Evolutionary conservation across 495 filamentous ascomycete genomes (phyloP).

Genomic region (Pyronema domesticum): DNA sequence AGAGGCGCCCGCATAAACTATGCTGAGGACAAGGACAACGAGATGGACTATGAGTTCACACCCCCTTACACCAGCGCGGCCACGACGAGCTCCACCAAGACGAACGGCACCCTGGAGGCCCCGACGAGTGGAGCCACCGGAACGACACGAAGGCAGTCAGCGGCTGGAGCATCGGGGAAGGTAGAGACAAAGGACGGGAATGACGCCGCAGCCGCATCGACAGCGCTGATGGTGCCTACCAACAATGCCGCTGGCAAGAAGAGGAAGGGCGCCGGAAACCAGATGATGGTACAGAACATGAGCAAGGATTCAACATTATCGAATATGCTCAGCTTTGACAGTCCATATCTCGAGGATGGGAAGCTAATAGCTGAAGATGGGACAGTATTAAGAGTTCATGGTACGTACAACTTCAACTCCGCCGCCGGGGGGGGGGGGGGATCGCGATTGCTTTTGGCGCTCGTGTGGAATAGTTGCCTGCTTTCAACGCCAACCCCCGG

Average conservation of each 20-base stretch:
- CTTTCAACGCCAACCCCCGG: slow-evolving; percentile 1
- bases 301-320: slow-evolving; percentile 26
- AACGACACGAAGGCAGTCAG: slow-evolving; percentile 25
- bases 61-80: slow-evolving; percentile 28
- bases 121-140: slow-evolving; percentile 27
- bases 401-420: slow-evolving; percentile 36
- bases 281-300: slow-evolving; percentile 11
- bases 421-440: not conserved
- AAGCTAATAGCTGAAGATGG: slow-evolving; percentile 82
- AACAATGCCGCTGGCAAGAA: slow-evolving; percentile 27
- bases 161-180: slow-evolving; percentile 26
- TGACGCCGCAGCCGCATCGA: slow-evolving; percentile 6
- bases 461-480: not conserved
- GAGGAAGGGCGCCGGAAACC: slow-evolving; percentile 20
- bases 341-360: slow-evolving; percentile 51
- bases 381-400: slow-evolving; percentile 63
- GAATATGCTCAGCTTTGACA: slow-evolving; percentile 80
- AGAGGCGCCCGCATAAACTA: slow-evolving; percentile 82
- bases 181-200: slow-evolving; percentile 27
- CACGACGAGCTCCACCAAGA: slow-evolving; percentile 27
- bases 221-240: slow-evolving; percentile 23
- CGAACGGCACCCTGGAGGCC: slow-evolving; percentile 27
- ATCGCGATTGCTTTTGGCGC: slow-evolving; percentile 3
- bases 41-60: slow-evolving; percentile 55
- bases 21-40: slow-evolving; percentile 86